Evolutionary conservation across 2,329 filamentous ascomycete genomes (phyloP).

Genomic region (Colletotrichum neosansevieriae): DNA sequence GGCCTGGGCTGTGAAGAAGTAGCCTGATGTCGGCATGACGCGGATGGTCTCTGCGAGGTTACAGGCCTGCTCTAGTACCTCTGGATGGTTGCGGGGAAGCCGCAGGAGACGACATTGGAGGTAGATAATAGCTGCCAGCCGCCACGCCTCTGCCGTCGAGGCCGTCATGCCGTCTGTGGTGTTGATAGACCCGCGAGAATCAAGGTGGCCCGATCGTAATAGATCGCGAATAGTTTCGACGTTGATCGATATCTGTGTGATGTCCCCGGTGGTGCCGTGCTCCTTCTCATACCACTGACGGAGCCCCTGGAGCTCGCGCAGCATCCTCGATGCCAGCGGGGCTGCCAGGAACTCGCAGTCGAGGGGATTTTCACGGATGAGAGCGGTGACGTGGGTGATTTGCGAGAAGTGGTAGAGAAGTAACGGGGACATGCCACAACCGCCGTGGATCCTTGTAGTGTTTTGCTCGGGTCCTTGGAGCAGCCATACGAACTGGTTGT

Average conservation of each 20-base stretch:
- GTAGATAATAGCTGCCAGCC: slow-evolving; percentile 54
- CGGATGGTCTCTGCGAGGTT: slow-evolving; percentile 53
- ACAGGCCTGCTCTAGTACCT: slow-evolving; percentile 48
- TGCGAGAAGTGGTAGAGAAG: slow-evolving; percentile 53
- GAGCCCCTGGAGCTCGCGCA: slow-evolving; percentile 43
- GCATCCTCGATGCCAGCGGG: slow-evolving; percentile 44
- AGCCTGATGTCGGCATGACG: slow-evolving; percentile 56
- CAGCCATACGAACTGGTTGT: slow-evolving; percentile 53
- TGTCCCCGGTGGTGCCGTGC: neutral
- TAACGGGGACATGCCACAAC: slow-evolving; percentile 56
- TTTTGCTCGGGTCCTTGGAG: slow-evolving; percentile 52
- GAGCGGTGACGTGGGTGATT: slow-evolving; percentile 52
- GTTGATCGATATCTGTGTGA: slow-evolving; percentile 4
- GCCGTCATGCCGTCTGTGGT: slow-evolving; percentile 51
- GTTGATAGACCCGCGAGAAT: slow-evolving; percentile 16
- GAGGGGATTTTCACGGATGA: slow-evolving; percentile 42
- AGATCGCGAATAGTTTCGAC: slow-evolving; percentile 1
- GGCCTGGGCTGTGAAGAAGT: slow-evolving; percentile 56
- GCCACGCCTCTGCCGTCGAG: slow-evolving; percentile 57
- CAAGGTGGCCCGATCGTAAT: slow-evolving; percentile 5
- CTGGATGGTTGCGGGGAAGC: slow-evolving; percentile 52
- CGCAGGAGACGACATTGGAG: slow-evolving; percentile 54
- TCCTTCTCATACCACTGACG: slow-evolving; percentile 36
- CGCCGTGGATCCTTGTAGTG: slow-evolving; percentile 54
- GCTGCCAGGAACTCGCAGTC: slow-evolving; percentile 6